phyloP scores from a whole-genome alignment of 192 early-diverging fungal genomes.

The Podila epigama region DNA sequence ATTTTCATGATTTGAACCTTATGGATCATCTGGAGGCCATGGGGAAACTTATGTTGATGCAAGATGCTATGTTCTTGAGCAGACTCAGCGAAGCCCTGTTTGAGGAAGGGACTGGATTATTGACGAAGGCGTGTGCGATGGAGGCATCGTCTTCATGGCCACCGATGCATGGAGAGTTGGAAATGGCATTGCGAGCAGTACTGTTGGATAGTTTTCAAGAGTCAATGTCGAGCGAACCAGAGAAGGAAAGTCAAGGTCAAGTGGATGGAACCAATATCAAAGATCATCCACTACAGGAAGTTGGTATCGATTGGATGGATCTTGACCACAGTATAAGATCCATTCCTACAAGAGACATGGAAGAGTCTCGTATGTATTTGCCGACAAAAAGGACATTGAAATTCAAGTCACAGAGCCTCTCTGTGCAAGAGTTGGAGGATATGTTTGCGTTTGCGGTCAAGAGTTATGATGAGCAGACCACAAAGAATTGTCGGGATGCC shows the following conservation, averaged over 20 bases:
- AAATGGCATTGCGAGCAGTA: conserved; percentile 43
- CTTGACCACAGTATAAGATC: not conserved
- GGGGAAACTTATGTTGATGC: conserved; percentile 50
- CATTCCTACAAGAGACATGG: too few relatives aligned
- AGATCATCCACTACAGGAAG: not conserved
- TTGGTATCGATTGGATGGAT: not conserved
- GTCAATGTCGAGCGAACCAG: not conserved
- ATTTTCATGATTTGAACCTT: conserved; percentile 55
- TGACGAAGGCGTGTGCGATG: conserved; percentile 17
- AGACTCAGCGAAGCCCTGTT: conserved; percentile 51
- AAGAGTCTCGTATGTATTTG: not conserved
- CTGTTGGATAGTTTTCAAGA: conserved; percentile 43
- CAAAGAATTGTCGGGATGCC: conserved; percentile 47
- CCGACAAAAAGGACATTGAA: not conserved
- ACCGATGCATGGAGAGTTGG: conserved; percentile 43
- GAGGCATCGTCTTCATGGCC: conserved; percentile 42
- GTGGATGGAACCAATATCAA: not conserved
- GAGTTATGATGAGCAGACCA: conserved; percentile 30
- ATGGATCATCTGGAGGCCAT: conserved; percentile 50
- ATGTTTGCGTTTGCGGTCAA: conserved; percentile 49
- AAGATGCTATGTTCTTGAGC: conserved; percentile 50
- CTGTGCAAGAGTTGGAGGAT: conserved; percentile 46
- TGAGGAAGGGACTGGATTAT: conserved; percentile 37
- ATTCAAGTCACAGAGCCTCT: not conserved
- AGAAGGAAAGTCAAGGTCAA: too few relatives aligned